These are phyloP conservation scores for Pyracantha coccinea DNA, from an alignment of 331 rosid species.

Conservation along the genomic window DNA sequence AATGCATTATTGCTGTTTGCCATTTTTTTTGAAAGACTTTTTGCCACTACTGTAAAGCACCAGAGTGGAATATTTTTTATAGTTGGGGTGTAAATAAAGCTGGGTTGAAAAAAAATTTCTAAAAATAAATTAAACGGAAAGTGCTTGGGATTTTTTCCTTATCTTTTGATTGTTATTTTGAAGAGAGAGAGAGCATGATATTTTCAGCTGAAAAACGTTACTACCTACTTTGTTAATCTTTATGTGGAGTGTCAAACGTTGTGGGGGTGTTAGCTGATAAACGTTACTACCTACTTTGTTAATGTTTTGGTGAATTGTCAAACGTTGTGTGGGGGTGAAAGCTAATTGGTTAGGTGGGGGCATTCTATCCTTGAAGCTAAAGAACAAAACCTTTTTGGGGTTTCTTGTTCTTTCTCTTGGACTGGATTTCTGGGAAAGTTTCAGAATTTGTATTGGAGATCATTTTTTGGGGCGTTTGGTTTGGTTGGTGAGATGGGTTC, in stretches of 20 bases:
- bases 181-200: background rate
- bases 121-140: background rate
- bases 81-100: no score
- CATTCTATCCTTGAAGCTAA: background rate
- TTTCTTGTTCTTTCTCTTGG: background rate
- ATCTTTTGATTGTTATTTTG: background rate
- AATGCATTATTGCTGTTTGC: no score
- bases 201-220: background rate
- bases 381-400: background rate
- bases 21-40: no score
- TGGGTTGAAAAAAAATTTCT: background rate
- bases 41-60: no score
- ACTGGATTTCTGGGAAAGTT: background rate
- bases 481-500: conserved; percentile 60
- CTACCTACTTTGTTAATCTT: background rate
- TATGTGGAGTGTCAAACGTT: background rate
- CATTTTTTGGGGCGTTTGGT: conserved; percentile 7
- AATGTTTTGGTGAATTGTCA: background rate
- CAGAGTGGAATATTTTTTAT: no score
- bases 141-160: conserved; percentile 2
- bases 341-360: background rate
- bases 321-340: background rate
- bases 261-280: conserved; percentile 20
- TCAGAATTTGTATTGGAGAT: conserved; percentile 9
- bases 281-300: conserved; percentile 1